Conservation (phyloP, 2,329 filamentous ascomycete genomes). For the Neoascochyta sp. region DNA sequence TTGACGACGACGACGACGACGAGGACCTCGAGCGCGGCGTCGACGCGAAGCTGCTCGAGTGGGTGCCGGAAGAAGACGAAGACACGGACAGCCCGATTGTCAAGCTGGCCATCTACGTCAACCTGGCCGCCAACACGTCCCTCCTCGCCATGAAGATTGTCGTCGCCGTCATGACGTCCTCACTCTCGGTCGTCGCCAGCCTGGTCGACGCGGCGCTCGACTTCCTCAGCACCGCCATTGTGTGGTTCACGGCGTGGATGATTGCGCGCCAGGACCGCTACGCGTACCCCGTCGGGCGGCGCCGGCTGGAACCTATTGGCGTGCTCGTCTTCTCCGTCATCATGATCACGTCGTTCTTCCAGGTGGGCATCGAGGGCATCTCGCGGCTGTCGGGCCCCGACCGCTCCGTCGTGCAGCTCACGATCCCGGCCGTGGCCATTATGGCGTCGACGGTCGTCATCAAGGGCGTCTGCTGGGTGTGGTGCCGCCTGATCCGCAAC, state of each 20-base stretch:
- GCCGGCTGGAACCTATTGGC: conserved; percentile 72
- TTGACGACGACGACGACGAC: conserved; percentile 44
- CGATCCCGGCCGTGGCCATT: conserved; percentile 68
- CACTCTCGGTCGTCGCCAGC: conserved; percentile 75
- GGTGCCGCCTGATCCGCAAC: conserved; percentile 82
- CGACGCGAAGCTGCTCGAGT: conserved; percentile 58
- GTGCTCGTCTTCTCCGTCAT: conserved; percentile 77
- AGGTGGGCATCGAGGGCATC: conserved; percentile 69
- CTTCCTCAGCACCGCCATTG: conserved; percentile 76
- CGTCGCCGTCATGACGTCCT: conserved; percentile 73
- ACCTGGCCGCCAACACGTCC: conserved; percentile 72
- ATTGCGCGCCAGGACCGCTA: conserved; percentile 72
- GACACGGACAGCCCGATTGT: conserved; percentile 74
- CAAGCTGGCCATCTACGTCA: conserved; percentile 82
- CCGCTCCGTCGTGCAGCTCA: conserved; percentile 68
- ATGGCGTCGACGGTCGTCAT: conserved; percentile 79
- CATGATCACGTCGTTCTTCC: conserved; percentile 81
- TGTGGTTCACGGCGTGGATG: conserved; percentile 72
- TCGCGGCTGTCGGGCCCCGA: conserved; percentile 59
- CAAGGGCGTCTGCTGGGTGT: conserved; percentile 79
- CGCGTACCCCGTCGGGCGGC: conserved; percentile 72
- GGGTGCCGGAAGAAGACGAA: conserved; percentile 65
- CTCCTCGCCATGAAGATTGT: conserved; percentile 72
- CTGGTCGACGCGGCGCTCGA: conserved; percentile 77
- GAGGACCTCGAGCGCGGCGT: conserved; percentile 42